Percentiles rank a stretch among this genome's conserved stretches.
phyloP scores from a whole-genome alignment of 2,329 filamentous ascomycete species.

The Leptographium flavum region DNA sequence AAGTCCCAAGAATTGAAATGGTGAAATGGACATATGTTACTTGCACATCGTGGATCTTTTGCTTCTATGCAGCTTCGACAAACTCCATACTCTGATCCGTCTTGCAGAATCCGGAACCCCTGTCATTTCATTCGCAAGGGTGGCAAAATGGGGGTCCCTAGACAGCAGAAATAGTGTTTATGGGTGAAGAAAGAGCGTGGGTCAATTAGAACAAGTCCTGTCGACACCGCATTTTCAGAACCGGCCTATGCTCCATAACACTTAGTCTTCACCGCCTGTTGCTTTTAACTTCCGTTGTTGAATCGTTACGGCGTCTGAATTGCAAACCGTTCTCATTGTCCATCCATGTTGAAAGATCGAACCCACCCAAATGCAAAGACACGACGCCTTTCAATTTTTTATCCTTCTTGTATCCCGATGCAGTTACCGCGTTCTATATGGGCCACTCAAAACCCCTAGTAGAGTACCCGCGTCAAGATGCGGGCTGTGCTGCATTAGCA shows the following conservation, averaged over 20 bases:
- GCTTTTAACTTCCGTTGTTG: not conserved
- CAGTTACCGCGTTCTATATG: not conserved
- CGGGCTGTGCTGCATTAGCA: constrained; percentile 19
- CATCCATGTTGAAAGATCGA: constrained; percentile 13
- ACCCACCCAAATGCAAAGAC: constrained; percentile 4
- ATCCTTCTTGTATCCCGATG: not conserved
- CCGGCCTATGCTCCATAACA: not conserved
- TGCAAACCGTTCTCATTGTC: not conserved
- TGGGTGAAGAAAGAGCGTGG: not conserved
- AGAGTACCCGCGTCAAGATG: constrained; percentile 32
- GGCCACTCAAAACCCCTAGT: constrained; percentile 17
- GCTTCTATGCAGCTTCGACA: not conserved
- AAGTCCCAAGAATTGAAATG: too few species aligned
- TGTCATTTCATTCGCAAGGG: too few species aligned
- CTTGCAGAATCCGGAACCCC: too few species aligned
- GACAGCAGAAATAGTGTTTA: not conserved
- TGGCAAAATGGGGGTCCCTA: not conserved
- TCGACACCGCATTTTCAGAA: not conserved
- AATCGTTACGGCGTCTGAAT: not conserved
- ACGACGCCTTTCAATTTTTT: not conserved
- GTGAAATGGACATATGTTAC: too few species aligned
- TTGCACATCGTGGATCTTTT: too few species aligned
- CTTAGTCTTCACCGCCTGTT: not conserved
- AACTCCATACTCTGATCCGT: too few species aligned
- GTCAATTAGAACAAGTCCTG: not conserved